Evolutionary conservation across 495 filamentous ascomycete species (phyloP).

Genomic region (Oidiodendron maius): DNA sequence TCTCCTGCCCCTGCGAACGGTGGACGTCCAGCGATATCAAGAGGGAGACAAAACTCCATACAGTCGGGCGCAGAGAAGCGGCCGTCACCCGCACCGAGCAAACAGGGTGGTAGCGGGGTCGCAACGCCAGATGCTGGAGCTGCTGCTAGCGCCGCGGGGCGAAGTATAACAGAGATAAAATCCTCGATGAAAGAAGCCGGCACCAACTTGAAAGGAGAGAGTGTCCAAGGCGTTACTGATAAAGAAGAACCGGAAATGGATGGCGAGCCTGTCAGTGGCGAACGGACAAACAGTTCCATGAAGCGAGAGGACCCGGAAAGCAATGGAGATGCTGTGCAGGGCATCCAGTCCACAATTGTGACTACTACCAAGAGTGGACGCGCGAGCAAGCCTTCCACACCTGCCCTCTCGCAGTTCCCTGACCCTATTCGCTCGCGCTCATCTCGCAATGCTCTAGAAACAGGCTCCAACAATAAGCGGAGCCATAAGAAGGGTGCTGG

Average conservation of each 20-base stretch:
- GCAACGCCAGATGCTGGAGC: slow-evolving; percentile 30
- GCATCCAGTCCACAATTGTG: slow-evolving; percentile 7
- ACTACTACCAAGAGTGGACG: slow-evolving; percentile 49
- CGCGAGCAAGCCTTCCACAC: slow-evolving; percentile 60
- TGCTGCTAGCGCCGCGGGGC: slow-evolving; percentile 16
- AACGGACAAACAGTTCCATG: slow-evolving; percentile 13
- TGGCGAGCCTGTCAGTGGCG: slow-evolving; percentile 10
- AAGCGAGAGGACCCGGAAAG: slow-evolving; percentile 23
- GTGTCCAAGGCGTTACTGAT: slow-evolving; percentile 16
- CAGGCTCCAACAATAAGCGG: slow-evolving; percentile 44
- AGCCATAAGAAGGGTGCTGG: slow-evolving; percentile 63
- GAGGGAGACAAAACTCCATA: slow-evolving; percentile 62
- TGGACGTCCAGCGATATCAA: slow-evolving; percentile 55
- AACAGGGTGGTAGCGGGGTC: slow-evolving; percentile 30
- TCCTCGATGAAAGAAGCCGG: slow-evolving; percentile 29
- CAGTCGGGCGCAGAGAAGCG: slow-evolving; percentile 47
- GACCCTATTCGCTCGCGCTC: slow-evolving; percentile 35
- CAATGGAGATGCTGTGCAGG: slow-evolving; percentile 17
- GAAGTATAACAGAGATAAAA: slow-evolving; percentile 29
- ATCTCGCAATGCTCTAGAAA: slow-evolving; percentile 26
- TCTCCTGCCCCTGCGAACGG: slow-evolving; percentile 36
- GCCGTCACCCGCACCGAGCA: slow-evolving; percentile 56
- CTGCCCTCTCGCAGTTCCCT: slow-evolving; percentile 44
- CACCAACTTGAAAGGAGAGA: slow-evolving; percentile 19
- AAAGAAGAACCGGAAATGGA: slow-evolving; percentile 15